Conservation (phyloP, 2,329 filamentous ascomycete genomes). For the Fusarium phyllophilum region DNA sequence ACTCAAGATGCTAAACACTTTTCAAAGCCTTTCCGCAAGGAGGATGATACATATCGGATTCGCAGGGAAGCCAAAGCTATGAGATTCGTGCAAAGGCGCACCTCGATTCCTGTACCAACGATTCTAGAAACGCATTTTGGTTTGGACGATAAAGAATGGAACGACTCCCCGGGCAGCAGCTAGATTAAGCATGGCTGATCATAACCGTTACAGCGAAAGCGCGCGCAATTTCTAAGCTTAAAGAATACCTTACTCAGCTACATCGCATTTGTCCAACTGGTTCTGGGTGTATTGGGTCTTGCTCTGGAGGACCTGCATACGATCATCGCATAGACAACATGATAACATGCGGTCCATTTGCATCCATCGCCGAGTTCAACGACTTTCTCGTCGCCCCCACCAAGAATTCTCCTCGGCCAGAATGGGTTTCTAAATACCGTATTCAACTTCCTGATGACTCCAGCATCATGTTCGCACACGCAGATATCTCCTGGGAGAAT, state of each 20-base stretch:
- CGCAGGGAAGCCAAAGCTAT: no score
- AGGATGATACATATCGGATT: no score
- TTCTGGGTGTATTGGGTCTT: background rate
- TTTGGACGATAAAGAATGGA: no score
- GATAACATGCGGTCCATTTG: background rate
- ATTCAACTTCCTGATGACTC: conserved; percentile 31
- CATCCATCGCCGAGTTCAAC: background rate
- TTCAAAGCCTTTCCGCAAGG: no score
- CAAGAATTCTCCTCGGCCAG: background rate
- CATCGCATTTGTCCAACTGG: background rate
- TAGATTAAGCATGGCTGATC: no score
- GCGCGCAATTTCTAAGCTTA: background rate
- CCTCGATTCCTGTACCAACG: no score
- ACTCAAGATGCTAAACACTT: no score
- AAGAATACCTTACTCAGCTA: background rate
- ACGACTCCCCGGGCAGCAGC: no score
- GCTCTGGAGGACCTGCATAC: background rate
- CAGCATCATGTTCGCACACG: conserved; percentile 39
- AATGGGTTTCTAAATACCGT: background rate
- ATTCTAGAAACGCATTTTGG: no score
- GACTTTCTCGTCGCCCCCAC: background rate
- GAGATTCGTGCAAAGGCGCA: no score
- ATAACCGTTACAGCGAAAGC: no score
- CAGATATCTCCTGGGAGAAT: conserved; percentile 37
- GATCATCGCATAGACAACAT: background rate